phyloP scores from a whole-genome alignment of 768 basidiomycete species.

The Leccinum subgranulosum region DNA sequence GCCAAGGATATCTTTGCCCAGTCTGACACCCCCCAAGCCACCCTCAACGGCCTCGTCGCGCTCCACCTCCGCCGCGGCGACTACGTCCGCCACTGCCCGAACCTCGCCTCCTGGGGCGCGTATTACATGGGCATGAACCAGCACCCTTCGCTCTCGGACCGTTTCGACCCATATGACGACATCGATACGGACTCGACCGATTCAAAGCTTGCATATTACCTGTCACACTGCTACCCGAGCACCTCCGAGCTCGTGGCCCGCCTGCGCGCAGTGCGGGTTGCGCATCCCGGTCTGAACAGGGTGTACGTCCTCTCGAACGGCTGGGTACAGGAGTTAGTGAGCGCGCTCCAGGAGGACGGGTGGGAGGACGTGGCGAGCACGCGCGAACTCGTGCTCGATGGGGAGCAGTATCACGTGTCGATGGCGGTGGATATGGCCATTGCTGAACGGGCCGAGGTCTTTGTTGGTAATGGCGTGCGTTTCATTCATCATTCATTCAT shows the following conservation, averaged over 20 bases:
- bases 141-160: slow-evolving; percentile 38
- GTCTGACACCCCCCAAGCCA: slow-evolving; percentile 14
- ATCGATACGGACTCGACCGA: not conserved
- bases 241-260: slow-evolving; percentile 40
- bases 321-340: slow-evolving; percentile 40
- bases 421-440: slow-evolving; percentile 62
- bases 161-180: slow-evolving; percentile 33
- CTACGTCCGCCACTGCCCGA: slow-evolving; percentile 54
- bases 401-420: slow-evolving; percentile 44
- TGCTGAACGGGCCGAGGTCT: slow-evolving; percentile 54
- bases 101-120: slow-evolving; percentile 43
- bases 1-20: slow-evolving; percentile 19
- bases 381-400: slow-evolving; percentile 39
- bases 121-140: slow-evolving; percentile 52
- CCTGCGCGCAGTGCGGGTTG: slow-evolving; percentile 34
- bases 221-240: slow-evolving; percentile 14
- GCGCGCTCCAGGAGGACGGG: slow-evolving; percentile 41
- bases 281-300: slow-evolving; percentile 28
- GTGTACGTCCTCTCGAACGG: slow-evolving; percentile 54
- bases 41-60: slow-evolving; percentile 46
- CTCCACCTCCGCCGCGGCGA: slow-evolving; percentile 59
- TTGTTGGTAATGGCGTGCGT: slow-evolving; percentile 60
- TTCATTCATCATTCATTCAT: not conserved
- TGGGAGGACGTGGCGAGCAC: slow-evolving; percentile 49
- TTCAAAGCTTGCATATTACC: slow-evolving; percentile 5